Evolutionary conservation across 495 filamentous ascomycete species (phyloP), one percentile per base, ranked within the genome.

Genomic region (Xylaria nigripes): DNA sequence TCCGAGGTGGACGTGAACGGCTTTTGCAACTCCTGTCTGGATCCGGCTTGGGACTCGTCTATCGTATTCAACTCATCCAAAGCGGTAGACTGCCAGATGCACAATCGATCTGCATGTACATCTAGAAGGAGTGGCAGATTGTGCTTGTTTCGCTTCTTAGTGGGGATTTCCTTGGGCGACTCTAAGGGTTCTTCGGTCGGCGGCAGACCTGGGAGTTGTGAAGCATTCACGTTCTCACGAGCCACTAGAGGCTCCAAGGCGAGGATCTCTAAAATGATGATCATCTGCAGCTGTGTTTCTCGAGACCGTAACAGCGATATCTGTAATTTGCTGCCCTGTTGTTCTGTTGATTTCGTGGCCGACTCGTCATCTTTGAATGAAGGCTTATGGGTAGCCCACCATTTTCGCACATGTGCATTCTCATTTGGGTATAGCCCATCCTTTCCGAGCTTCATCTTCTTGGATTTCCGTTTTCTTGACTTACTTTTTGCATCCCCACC

Each of bases 61-160:
- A 76, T 65, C 23, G 73, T 72, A 43, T 79, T 81, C 40, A 70
- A 59, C 38, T 75, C 73, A 23, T 82, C 81, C 6, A 76, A 66
- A 10, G 80, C 77, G 48, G 87, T 81, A n/a, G 90, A 89, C 62
- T 96, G 90, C 94, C 94, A 98, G 36, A 98, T 98, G 64, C 90
- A 94, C 21, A 98, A 75, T 30, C 90, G 82, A 65, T 98, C 94
- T 10, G 95, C 79, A 46, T 95, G 83, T 3, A 95, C 71, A 60
- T 97, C 92, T 7, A 98, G 75, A 19, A 90, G 76, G 1, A 84
- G 51, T 1, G 73, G 68, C 1, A 77, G 46, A 50, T 76, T 72
- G 46, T 70, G 70, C 40, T 65, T 70, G 48, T 59, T 75, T 29
- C 66, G 59, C 63, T 69, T 79, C 61, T 70, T 67, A 13, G 61